Percentiles rank a stretch among this genome's conserved stretches.
Evolutionary conservation across 306 rosid species (phyloP).

Genomic region (Quercus robur): DNA sequence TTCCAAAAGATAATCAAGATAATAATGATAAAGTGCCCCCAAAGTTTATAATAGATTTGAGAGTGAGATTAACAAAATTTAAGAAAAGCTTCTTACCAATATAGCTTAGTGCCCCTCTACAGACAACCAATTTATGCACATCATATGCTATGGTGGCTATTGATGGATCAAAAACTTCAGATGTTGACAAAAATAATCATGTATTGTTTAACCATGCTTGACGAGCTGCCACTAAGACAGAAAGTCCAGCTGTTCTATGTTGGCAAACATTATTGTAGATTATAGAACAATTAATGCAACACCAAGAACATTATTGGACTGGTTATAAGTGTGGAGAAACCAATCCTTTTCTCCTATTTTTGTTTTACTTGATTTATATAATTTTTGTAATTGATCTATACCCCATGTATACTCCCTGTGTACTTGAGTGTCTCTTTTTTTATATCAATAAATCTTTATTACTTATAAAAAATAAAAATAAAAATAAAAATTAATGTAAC

Average conservation of each 20-base stretch:
- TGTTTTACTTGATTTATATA: too few relatives aligned
- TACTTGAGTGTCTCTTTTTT: too few relatives aligned
- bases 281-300: neutral
- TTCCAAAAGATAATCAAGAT: neutral
- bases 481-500: neutral
- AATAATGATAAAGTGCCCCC: neutral
- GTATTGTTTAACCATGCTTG: neutral
- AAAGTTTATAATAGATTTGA: neutral
- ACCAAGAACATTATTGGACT: neutral
- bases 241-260: neutral
- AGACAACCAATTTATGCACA: neutral
- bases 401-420: too few relatives aligned
- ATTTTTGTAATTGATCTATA: too few relatives aligned
- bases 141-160: neutral
- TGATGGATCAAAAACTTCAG: neutral
- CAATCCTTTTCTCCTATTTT: too few relatives aligned
- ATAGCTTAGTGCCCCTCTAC: neutral
- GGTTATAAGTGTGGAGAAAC: too few relatives aligned
- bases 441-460: too few relatives aligned
- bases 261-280: neutral
- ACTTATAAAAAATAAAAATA: too few relatives aligned
- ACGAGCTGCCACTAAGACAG: slow-evolving; percentile 21
- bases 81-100: neutral
- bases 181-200: neutral
- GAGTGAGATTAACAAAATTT: neutral